These are phyloP conservation scores for Staphylotrichum longicolle DNA, from an alignment of 495 filamentous ascomycete genomes.

Conservation along the genomic window DNA sequence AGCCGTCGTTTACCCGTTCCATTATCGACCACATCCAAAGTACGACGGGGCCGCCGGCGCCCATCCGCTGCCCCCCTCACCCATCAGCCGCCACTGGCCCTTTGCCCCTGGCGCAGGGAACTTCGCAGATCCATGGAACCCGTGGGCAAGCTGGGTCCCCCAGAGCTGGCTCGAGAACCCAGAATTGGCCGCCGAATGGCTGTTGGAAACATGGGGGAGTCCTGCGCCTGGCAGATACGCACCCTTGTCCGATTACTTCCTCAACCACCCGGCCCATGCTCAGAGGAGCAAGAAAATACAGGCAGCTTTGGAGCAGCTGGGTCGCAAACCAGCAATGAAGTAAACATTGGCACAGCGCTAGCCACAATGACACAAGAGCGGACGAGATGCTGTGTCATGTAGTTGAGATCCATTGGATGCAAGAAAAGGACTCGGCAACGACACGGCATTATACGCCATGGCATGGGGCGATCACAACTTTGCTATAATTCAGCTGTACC, in stretches of 20 bases:
- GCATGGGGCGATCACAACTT: too few relatives aligned
- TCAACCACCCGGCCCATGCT: constrained; percentile 2
- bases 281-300: not conserved
- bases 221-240: not conserved
- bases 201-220: constrained; percentile 10
- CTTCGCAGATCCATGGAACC: not conserved
- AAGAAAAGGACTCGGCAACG: too few relatives aligned
- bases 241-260: constrained; percentile 4
- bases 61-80: not conserved
- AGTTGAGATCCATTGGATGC: too few relatives aligned
- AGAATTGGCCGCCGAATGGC: constrained; percentile 2
- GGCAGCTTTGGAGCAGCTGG: constrained; percentile 5
- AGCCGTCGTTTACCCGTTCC: not conserved
- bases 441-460: too few relatives aligned
- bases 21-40: not conserved
- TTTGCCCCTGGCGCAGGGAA: not conserved
- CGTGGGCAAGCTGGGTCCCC: constrained; percentile 5
- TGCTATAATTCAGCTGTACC: too few relatives aligned
- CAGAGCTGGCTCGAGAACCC: not conserved
- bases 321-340: constrained; percentile 9
- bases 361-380: too few relatives aligned
- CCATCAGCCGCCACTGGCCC: constrained; percentile 6
- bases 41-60: not conserved
- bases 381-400: too few relatives aligned
- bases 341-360: not conserved